Conservation (phyloP, 169 alveolate genomes). For the Cryptosporidium canis region DNA sequence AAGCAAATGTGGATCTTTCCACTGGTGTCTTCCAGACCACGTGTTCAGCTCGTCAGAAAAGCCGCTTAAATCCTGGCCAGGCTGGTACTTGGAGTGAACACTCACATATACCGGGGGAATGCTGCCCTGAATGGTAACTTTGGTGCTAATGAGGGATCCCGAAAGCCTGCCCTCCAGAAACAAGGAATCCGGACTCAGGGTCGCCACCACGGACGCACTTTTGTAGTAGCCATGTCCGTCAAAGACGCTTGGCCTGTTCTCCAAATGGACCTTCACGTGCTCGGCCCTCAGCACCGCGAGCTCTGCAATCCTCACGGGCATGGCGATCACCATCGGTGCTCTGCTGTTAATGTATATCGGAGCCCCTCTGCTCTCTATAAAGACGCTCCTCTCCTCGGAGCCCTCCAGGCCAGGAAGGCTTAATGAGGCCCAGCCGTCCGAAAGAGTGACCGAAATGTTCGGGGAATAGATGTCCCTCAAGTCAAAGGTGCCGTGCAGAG, state of each 20-base stretch:
- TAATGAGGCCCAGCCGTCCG: constrained; percentile 53
- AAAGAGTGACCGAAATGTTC: constrained; percentile 24
- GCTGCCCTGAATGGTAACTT: constrained; percentile 36
- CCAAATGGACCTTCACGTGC: constrained; percentile 22
- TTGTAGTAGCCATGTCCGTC: neutral
- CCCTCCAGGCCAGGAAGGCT: neutral
- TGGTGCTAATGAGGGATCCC: neutral
- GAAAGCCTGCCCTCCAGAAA: neutral
- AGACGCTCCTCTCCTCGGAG: neutral
- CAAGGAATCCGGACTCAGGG: neutral
- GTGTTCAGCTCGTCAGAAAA: constrained; percentile 3
- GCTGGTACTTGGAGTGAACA: neutral
- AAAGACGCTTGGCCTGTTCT: neutral
- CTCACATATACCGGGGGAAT: constrained; percentile 30
- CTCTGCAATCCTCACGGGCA: constrained; percentile 56
- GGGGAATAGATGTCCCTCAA: constrained; percentile 18
- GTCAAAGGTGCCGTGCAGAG: constrained; percentile 34
- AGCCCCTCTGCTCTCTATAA: constrained; percentile 68
- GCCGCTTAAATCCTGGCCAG: neutral
- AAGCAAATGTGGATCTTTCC: constrained; percentile 53
- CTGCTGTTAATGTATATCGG: constrained; percentile 47
- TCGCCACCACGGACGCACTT: constrained; percentile 9
- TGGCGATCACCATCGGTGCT: neutral
- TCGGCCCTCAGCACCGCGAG: constrained; percentile 7
- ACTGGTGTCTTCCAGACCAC: constrained; percentile 48